Percentiles rank a stretch among this genome's conserved stretches.
These are phyloP conservation scores for Salvia splendens DNA, from an alignment of 257 asterid species.

Conservation along the genomic window DNA sequence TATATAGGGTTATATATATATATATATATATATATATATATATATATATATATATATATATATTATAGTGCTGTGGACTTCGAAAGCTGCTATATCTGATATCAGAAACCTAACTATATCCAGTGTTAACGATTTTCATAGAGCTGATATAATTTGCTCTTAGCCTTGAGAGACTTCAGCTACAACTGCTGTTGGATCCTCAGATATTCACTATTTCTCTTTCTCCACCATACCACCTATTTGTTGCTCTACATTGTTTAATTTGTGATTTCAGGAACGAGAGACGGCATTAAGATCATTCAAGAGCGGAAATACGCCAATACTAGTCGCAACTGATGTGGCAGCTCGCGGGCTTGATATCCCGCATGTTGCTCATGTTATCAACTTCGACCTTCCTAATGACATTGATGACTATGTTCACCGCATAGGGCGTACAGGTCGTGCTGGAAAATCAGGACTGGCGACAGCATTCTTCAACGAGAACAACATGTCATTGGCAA, in stretches of 20 bases:
- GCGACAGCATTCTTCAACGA: conserved; percentile 91
- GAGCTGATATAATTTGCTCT: background rate
- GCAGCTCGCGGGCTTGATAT: conserved; percentile 96
- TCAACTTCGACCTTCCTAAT: conserved; percentile 85
- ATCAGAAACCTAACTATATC: background rate
- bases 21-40: too few relatives aligned
- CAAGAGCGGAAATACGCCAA: conserved; percentile 80
- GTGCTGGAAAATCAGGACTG: conserved; percentile 84
- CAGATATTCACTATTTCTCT: background rate
- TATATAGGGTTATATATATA: too few relatives aligned
- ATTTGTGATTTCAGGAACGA: conserved; percentile 60
- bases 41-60: too few relatives aligned
- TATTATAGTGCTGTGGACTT: too few relatives aligned
- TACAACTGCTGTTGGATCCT: background rate
- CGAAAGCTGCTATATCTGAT: too few relatives aligned
- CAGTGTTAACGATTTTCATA: background rate
- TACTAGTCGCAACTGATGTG: conserved; percentile 89
- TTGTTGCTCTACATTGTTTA: background rate
- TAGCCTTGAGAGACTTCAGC: background rate
- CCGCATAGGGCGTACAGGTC: conserved; percentile 88
- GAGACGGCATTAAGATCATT: conserved; percentile 78
- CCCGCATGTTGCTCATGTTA: conserved; percentile 78
- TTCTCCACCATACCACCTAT: background rate
- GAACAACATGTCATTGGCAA: conserved; percentile 62
- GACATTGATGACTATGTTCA: conserved; percentile 88